A percentile compares a stretch with the other conserved stretches of the same genome.
Conservation (phyloP, 805 yeast genomes). For the Saccharomycopsis malanga region DNA sequence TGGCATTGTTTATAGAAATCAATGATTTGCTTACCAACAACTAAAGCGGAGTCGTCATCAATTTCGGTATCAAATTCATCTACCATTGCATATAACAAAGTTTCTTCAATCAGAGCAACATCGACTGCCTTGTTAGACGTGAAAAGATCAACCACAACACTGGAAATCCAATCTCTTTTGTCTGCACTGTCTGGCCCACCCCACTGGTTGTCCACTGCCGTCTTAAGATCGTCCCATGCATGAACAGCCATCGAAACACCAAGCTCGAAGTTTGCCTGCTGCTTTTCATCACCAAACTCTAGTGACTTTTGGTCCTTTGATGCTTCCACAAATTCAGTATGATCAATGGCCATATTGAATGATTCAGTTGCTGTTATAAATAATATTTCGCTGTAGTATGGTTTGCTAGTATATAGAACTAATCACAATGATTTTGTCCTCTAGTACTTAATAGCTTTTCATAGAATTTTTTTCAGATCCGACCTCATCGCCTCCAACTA, state of each 20-base stretch:
- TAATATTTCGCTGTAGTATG: no score
- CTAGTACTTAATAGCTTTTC: no score
- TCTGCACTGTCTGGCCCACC: conserved; percentile 91
- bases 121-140: conserved; percentile 58
- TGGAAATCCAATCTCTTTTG: conserved; percentile 93
- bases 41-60: conserved; percentile 82
- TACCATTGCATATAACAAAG: conserved; percentile 80
- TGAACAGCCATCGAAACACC: conserved; percentile 91
- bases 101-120: conserved; percentile 72
- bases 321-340: conserved; percentile 50
- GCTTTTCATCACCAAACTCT: conserved; percentile 48
- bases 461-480: no score
- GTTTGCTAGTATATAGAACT: not conserved
- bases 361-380: no score
- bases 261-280: conserved; percentile 81
- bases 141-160: conserved; percentile 73
- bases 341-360: conserved; percentile 26
- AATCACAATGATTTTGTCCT: no score
- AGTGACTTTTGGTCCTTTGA: conserved; percentile 34
- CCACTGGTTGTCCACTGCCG: conserved; percentile 90
- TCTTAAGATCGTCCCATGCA: conserved; percentile 79
- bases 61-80: conserved; percentile 89
- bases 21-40: conserved; percentile 61
- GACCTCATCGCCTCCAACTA: no score
- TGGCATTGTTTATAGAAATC: conserved; percentile 60